A percentile compares a stretch with the other conserved stretches of the same genome.
Evolutionary conservation across 331 rosid species (phyloP).

Genomic region (Malus hybrid): DNA sequence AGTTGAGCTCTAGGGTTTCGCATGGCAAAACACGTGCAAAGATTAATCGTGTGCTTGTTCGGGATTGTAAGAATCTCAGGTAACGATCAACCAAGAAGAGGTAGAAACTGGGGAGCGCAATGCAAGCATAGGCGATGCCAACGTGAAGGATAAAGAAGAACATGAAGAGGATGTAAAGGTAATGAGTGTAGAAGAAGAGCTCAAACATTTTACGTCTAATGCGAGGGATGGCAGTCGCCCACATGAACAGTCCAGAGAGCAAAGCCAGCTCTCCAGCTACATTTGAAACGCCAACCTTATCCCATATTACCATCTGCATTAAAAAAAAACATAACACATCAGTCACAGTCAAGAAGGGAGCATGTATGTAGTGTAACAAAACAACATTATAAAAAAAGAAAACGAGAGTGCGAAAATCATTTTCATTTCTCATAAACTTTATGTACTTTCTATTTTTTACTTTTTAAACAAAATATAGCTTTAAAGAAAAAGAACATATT

Average conservation of each 20-base stretch:
- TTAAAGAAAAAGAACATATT: no score
- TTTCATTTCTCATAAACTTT: no score
- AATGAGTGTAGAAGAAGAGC: constrained; percentile 57
- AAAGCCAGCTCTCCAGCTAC: constrained; percentile 58
- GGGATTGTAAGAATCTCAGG: constrained; percentile 54
- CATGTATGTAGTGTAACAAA: no score
- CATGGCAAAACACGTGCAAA: constrained; percentile 49
- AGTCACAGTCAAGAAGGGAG: no score
- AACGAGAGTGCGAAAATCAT: no score
- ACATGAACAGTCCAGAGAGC: constrained; percentile 39
- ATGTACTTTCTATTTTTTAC: no score
- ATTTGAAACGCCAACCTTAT: constrained; percentile 27
- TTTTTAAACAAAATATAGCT: no score
- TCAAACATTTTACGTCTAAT: constrained; percentile 53
- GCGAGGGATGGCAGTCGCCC: constrained; percentile 47
- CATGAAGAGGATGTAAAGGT: constrained; percentile 49
- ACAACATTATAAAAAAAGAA: no score
- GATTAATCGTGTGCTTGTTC: constrained; percentile 20
- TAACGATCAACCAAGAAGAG: constrained; percentile 67
- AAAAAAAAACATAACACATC: neutral
- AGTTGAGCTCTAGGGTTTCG: constrained; percentile 56
- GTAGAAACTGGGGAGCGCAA: constrained; percentile 61
- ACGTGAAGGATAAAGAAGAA: constrained; percentile 60
- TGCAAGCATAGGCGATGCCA: constrained; percentile 30
- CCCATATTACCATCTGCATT: constrained; percentile 51